phyloP scores from a whole-genome alignment of 1,284 basidiomycete species.

The Pseudozyma thailandica region DNA sequence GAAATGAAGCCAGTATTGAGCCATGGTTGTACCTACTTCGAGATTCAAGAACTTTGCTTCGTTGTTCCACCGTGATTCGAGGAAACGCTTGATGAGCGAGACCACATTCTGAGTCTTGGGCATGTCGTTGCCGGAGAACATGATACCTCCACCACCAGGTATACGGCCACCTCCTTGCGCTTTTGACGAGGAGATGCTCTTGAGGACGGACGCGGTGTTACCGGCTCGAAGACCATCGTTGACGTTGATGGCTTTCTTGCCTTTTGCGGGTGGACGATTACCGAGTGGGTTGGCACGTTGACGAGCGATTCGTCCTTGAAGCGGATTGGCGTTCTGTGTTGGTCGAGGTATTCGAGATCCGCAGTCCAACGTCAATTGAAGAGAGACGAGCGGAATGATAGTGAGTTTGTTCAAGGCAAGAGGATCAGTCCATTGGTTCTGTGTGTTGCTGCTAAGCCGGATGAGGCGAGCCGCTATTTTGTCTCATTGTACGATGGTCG shows the following conservation, averaged over 20 bases:
- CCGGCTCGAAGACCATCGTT: slow-evolving; percentile 44
- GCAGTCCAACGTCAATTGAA: not conserved
- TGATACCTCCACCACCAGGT: slow-evolving; percentile 42
- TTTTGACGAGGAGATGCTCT: slow-evolving; percentile 43
- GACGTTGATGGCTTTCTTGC: slow-evolving; percentile 43
- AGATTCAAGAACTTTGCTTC: slow-evolving; percentile 78
- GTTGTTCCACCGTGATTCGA: slow-evolving; percentile 55
- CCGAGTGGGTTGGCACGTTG: slow-evolving; percentile 47
- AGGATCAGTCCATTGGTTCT: too few relatives aligned
- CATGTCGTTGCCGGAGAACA: slow-evolving; percentile 43
- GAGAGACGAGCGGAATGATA: not conserved
- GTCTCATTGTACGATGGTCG: not conserved
- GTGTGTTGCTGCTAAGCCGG: too few relatives aligned
- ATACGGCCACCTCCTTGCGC: slow-evolving; percentile 48
- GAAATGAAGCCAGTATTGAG: not conserved
- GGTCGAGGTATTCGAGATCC: too few relatives aligned
- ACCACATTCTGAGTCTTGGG: slow-evolving; percentile 51
- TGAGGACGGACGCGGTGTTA: slow-evolving; percentile 41
- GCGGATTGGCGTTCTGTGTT: slow-evolving; percentile 19
- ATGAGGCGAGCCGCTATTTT: too few relatives aligned
- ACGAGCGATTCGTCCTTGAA: slow-evolving; percentile 37
- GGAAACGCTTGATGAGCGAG: slow-evolving; percentile 54
- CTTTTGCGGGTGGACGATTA: slow-evolving; percentile 32
- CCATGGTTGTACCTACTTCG: slow-evolving; percentile 63
- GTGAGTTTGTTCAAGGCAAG: not conserved